Base-by-base conservation (phyloP, 2,329 filamentous ascomycete genomes). In the Arthrobotrys sphaeroides region DNA sequence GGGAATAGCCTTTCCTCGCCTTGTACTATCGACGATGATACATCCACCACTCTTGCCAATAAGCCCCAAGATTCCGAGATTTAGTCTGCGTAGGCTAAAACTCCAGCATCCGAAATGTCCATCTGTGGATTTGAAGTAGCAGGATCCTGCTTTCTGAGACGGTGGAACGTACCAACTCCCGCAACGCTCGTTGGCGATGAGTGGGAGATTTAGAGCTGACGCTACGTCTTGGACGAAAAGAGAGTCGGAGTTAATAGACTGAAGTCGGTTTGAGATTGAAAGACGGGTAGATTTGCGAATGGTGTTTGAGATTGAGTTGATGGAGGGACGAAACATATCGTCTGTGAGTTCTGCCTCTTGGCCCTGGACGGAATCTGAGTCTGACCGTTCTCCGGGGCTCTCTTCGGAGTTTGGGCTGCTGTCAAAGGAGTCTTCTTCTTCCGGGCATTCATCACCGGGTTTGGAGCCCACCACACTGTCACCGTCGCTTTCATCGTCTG, bases 101-200 rank as follows among this genome's bases (percentile, higher is more conserved):
- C 90, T 88, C 95, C 95, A 99, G 80, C 96, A 90, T 6, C 92
- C 90, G 61, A 90, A 89, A 82, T 99, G 95, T 0, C 95, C 95
- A 83, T 99, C 95, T 1, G 95, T 99, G 83, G 92, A 96, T 85
- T 99, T 99, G 84, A 98, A 99, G 83, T 98, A 99, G 31, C 91
- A 92, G 78, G 91, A 93, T 31, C 88, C 91, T 0, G 81, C 83
- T 82, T 94, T 95, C 24, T 80, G 80, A 5, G 82, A 82, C 0
- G 90, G 90, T 33, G 85, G 83, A 24, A 98, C 91, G 82, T 98
- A 98, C 95, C 95, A 99, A 83, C 92, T 94, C 0, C 95, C 95
- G 82, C 95, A 98, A 73, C 95, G 88, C 84, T 98, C 94, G 81
- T 99, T 99, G 28, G 94, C 93, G 12, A 98, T 85, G 0, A 98